Evolutionary conservation across 768 basidiomycete species (phyloP).

Genomic region (Trametes elegans): DNA sequence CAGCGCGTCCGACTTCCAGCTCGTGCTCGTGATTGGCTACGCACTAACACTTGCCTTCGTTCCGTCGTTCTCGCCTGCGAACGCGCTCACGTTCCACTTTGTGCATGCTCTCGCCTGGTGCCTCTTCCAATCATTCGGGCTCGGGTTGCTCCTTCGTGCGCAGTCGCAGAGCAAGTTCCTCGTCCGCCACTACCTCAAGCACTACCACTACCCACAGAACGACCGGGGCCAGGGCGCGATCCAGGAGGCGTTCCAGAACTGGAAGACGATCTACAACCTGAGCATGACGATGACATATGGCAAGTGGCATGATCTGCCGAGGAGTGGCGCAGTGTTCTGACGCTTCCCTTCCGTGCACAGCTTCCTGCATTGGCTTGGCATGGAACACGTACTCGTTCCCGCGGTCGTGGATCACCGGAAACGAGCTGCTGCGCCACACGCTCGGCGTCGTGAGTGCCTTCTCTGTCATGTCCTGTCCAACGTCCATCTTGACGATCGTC

Average conservation of each 20-base stretch:
- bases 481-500: background rate
- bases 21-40: conserved; percentile 74
- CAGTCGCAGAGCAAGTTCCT: conserved; percentile 87
- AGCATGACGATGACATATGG: conserved; percentile 95
- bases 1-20: conserved; percentile 84
- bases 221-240: conserved; percentile 75
- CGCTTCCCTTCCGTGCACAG: conserved; percentile 37
- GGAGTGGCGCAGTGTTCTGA: background rate
- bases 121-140: conserved; percentile 81
- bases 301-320: conserved; percentile 33
- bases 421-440: conserved; percentile 84
- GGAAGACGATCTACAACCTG: conserved; percentile 91
- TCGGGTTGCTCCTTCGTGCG: conserved; percentile 79
- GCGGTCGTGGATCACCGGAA: conserved; percentile 81
- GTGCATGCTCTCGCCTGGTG: conserved; percentile 84
- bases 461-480: background rate
- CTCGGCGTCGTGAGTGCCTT: conserved; percentile 69
- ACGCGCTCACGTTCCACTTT: conserved; percentile 67
- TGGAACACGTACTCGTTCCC: conserved; percentile 91
- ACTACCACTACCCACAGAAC: conserved; percentile 82
- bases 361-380: conserved; percentile 79
- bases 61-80: conserved; percentile 50
- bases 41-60: conserved; percentile 55
- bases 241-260: conserved; percentile 92
- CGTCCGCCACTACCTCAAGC: conserved; percentile 91